A percentile compares a stretch with the other conserved stretches of the same genome.
Evolutionary conservation across 2,329 filamentous ascomycete species (phyloP).

Genomic region (Paradendryphiella salina): DNA sequence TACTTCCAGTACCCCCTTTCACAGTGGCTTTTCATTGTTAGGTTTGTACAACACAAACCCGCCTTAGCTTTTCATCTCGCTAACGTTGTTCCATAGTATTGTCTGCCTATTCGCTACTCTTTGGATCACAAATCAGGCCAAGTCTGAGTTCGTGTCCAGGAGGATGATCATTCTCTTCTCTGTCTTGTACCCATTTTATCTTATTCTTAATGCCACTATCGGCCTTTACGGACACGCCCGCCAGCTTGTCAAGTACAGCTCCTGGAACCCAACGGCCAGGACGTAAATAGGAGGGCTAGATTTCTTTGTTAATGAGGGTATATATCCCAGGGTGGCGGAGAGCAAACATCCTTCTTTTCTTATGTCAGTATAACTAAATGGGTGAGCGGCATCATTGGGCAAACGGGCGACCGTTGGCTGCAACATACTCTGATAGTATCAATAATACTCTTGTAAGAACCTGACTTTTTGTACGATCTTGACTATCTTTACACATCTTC

Average conservation of each 20-base stretch:
- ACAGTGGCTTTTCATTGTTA: slow-evolving; percentile 53
- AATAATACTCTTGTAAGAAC: not conserved
- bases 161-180: slow-evolving; percentile 51
- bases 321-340: not conserved
- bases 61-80: slow-evolving; percentile 11
- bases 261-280: slow-evolving; percentile 55
- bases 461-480: no score
- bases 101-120: slow-evolving; percentile 52
- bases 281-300: slow-evolving; percentile 18
- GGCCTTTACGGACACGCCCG: slow-evolving; percentile 54
- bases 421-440: not conserved
- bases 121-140: slow-evolving; percentile 52
- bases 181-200: slow-evolving; percentile 50
- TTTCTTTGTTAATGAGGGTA: not conserved
- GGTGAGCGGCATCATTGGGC: not conserved
- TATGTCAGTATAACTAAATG: slow-evolving; percentile 1
- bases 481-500: no score
- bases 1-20: slow-evolving; percentile 56
- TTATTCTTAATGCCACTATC: slow-evolving; percentile 52
- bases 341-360: not conserved
- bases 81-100: slow-evolving; percentile 38
- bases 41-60: slow-evolving; percentile 36
- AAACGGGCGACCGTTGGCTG: not conserved
- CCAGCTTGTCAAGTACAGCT: slow-evolving; percentile 52
- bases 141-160: slow-evolving; percentile 52